Evolutionary conservation across 306 rosid genomes (phyloP), one percentile per base, ranked within the genome.

Genomic region (Abrus pulchellus): DNA sequence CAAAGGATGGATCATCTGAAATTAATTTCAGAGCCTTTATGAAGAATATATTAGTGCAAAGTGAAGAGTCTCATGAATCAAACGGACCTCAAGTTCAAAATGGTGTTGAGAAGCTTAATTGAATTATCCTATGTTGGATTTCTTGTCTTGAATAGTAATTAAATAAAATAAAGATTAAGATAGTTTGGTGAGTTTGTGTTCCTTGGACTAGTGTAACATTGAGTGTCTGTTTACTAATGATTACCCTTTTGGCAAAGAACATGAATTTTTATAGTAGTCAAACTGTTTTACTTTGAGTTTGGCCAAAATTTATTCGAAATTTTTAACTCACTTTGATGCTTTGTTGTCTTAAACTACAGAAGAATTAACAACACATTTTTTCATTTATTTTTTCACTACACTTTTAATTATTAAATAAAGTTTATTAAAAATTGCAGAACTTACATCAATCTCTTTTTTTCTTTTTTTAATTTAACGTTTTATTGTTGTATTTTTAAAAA

Each of bases 1-100:
- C 41, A 1, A 38, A 80, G 9, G 79, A 75, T 41, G 91, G 92
- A 0, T 91, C 92, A 20, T 84, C 90, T 75, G 62, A 75, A 7
- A 52, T 11, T 1, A 82, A 75, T 76, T 36, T 87, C 36, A 36
- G 68, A 28, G 75, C 84, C 3, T 86, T 91, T 80, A 0, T 89
- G 47, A 43, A 60, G 66, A 81, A 59, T 74, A 65, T 86, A 70
- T 60, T 86, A 41, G 1, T 40, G 1, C 14, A 53, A 6, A 33
- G 34, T 78, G 74, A 7, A 0, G 43, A 38, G 61, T 14, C 76
- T 53, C 38, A 61, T 7, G 86, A 47, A 53, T 13, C 70, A 43
- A 53, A 62, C 5, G 1, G 29, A 52, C 34, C 27, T 20, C 53
- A 62, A 68, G 2, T 5, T 38, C 33, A 82, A 48, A 45, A 29